Percentiles rank a stretch among this genome's conserved stretches.
These are phyloP conservation scores for Amanita muscaria DNA, from an alignment of 768 basidiomycete genomes.

Conservation along the genomic window DNA sequence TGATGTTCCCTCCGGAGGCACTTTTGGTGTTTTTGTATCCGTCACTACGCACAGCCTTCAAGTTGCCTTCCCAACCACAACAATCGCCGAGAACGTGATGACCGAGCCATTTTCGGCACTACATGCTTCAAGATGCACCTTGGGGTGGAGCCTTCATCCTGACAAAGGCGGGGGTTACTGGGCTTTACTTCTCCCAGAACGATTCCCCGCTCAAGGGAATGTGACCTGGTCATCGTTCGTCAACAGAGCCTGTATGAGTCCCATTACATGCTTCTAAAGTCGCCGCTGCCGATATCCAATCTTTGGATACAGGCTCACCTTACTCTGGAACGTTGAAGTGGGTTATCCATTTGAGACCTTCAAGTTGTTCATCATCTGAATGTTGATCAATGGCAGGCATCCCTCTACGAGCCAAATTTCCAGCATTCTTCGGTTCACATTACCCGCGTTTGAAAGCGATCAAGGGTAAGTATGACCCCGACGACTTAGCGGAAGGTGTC, in stretches of 20 bases:
- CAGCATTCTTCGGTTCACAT: constrained; percentile 40
- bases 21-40: background rate
- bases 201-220: background rate
- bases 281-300: constrained; percentile 14
- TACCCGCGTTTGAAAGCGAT: constrained; percentile 30
- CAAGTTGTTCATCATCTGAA: too few relatives aligned
- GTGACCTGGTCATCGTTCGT: background rate
- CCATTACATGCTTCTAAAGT: background rate
- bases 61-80: background rate
- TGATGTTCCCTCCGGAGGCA: constrained; percentile 19
- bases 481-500: constrained; percentile 31
- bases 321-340: constrained; percentile 1
- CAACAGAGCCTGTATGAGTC: constrained; percentile 16
- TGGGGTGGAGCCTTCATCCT: background rate
- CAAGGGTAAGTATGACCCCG: constrained; percentile 38
- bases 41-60: constrained; percentile 12
- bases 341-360: too few relatives aligned
- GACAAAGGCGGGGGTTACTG: background rate
- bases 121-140: background rate
- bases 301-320: background rate
- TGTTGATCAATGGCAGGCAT: constrained; percentile 26
- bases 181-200: background rate
- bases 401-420: constrained; percentile 31
- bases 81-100: background rate
- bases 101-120: background rate